These are phyloP conservation scores for Dactylellina parvicollis DNA, from an alignment of 2,329 filamentous ascomycete species.

Conservation along the genomic window DNA sequence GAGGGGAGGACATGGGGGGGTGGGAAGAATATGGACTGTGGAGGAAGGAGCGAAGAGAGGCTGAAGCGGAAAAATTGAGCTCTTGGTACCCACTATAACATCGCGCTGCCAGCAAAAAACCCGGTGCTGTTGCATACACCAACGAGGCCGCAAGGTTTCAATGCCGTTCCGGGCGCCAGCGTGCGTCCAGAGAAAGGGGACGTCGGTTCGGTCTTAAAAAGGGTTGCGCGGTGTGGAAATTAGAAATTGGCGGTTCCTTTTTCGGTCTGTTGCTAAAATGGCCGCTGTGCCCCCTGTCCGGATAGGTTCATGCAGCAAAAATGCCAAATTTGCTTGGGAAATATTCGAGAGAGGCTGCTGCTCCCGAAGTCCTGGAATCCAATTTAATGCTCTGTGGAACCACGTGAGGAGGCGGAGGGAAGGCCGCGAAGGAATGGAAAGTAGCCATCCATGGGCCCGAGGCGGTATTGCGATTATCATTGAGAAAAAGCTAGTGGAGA, in stretches of 20 bases:
- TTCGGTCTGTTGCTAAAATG: conserved; percentile 26
- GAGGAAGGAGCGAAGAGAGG: conserved; percentile 4
- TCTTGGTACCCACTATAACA: conserved; percentile 17
- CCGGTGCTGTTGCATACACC: background rate
- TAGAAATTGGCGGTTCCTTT: conserved; percentile 25
- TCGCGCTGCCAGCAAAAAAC: conserved; percentile 8
- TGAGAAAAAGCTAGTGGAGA: too few relatives aligned
- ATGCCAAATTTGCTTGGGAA: conserved; percentile 15
- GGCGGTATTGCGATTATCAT: too few relatives aligned
- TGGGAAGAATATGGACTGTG: background rate
- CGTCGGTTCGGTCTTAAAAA: conserved; percentile 21
- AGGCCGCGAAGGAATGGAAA: too few relatives aligned
- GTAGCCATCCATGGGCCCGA: too few relatives aligned
- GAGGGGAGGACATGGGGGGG: conserved; percentile 2
- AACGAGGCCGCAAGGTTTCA: background rate
- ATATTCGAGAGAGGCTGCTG: too few relatives aligned
- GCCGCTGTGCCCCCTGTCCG: conserved; percentile 1
- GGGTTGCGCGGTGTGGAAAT: conserved; percentile 14
- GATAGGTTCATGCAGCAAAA: conserved; percentile 6
- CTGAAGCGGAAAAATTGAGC: conserved; percentile 41
- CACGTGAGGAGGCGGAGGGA: too few relatives aligned
- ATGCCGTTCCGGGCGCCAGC: conserved; percentile 12
- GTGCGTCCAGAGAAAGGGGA: conserved; percentile 16
- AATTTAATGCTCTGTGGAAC: background rate
- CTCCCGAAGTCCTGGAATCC: background rate